These are phyloP conservation scores for Tilletia indica DNA, from an alignment of 1,284 basidiomycete genomes.

Conservation along the genomic window DNA sequence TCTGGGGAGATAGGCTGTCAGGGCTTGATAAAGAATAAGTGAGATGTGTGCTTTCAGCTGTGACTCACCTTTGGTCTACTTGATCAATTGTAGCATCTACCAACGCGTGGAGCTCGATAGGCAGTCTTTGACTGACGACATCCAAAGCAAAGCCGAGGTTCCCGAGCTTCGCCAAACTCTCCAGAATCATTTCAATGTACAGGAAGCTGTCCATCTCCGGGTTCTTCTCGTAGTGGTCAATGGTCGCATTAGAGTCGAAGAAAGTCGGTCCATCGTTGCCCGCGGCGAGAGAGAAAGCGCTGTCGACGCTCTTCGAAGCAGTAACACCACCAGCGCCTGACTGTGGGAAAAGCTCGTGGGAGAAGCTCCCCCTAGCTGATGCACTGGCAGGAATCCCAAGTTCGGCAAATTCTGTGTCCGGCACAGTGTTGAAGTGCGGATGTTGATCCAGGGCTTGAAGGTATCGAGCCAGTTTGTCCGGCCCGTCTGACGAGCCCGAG, in stretches of 20 bases:
- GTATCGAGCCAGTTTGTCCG: slow-evolving; percentile 34
- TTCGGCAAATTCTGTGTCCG: slow-evolving; percentile 16
- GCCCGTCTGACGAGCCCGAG: slow-evolving; percentile 1
- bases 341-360: neutral
- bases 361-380: neutral
- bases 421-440: slow-evolving; percentile 26
- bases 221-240: slow-evolving; percentile 59
- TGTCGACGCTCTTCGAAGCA: slow-evolving; percentile 8
- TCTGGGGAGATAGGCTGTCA: slow-evolving; percentile 12
- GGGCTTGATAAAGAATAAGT: too few relatives aligned
- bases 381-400: slow-evolving; percentile 4
- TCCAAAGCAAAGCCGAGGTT: slow-evolving; percentile 84
- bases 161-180: slow-evolving; percentile 85
- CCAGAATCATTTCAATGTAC: slow-evolving; percentile 90
- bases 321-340: neutral
- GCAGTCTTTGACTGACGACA: slow-evolving; percentile 76
- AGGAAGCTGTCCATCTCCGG: slow-evolving; percentile 89
- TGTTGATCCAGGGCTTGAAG: slow-evolving; percentile 32
- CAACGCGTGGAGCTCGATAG: slow-evolving; percentile 78
- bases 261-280: slow-evolving; percentile 1
- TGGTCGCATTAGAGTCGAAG: slow-evolving; percentile 11
- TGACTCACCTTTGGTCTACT: slow-evolving; percentile 63
- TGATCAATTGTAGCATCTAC: slow-evolving; percentile 86
- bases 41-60: too few relatives aligned
- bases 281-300: neutral